These are phyloP conservation scores for Calocybe gangraenosa DNA, from an alignment of 768 basidiomycete genomes.

Conservation along the genomic window DNA sequence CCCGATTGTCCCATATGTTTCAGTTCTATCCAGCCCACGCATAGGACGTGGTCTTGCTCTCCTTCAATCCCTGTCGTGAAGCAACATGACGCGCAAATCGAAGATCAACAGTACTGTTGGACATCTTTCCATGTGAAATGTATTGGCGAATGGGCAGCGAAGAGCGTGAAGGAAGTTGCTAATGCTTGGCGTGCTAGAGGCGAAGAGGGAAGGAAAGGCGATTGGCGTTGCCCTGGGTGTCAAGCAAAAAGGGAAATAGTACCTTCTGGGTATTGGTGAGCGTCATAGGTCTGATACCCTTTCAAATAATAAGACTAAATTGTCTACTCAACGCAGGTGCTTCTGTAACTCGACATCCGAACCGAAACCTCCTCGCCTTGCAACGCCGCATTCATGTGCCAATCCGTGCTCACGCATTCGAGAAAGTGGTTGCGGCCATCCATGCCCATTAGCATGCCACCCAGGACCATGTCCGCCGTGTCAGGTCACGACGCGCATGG, in stretches of 20 bases:
- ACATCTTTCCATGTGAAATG: slow-evolving; percentile 90
- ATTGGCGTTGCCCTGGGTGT: slow-evolving; percentile 95
- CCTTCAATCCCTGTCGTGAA: slow-evolving; percentile 47
- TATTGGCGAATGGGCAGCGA: slow-evolving; percentile 82
- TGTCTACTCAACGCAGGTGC: slow-evolving; percentile 45
- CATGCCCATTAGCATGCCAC: slow-evolving; percentile 84
- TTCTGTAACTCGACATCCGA: slow-evolving; percentile 78
- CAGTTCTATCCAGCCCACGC: slow-evolving; percentile 67
- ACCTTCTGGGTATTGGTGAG: slow-evolving; percentile 62
- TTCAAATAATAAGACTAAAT: slow-evolving; percentile 12
- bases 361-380: slow-evolving; percentile 64
- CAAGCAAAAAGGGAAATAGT: slow-evolving; percentile 70
- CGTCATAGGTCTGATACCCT: slow-evolving; percentile 16
- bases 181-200: slow-evolving; percentile 74
- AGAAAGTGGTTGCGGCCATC: slow-evolving; percentile 62
- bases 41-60: slow-evolving; percentile 87
- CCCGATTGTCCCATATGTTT: slow-evolving; percentile 86
- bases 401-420: slow-evolving; percentile 62
- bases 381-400: slow-evolving; percentile 76
- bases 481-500: slow-evolving; percentile 67
- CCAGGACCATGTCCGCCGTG: slow-evolving; percentile 98
- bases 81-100: slow-evolving; percentile 23
- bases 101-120: slow-evolving; percentile 71
- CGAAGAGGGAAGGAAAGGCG: slow-evolving; percentile 54
- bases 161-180: slow-evolving; percentile 68